phyloP scores from a whole-genome alignment of 148 eudicot genomes.

The Suaeda aralocaspica region DNA sequence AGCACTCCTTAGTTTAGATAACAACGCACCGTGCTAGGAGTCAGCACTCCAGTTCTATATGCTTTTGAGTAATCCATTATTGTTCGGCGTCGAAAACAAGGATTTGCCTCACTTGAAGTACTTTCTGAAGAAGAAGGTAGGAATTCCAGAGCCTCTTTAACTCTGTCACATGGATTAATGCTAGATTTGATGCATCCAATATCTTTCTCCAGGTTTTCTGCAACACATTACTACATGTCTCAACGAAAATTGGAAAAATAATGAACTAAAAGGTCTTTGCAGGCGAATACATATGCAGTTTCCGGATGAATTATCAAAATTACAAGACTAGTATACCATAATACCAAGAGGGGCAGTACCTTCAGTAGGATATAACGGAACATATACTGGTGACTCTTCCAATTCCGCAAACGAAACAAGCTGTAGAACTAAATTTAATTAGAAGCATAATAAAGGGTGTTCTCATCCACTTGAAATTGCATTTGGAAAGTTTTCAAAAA shows the following conservation, averaged over 20 bases:
- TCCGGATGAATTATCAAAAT: neutral
- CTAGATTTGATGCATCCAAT: constrained; percentile 36
- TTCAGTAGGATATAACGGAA: constrained; percentile 58
- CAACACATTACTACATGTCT: constrained; percentile 4
- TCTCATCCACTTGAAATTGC: neutral
- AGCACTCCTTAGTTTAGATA: neutral
- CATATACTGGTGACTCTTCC: constrained; percentile 75
- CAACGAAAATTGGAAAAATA: too few species aligned
- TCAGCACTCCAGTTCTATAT: constrained; percentile 52
- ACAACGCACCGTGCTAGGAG: constrained; percentile 56
- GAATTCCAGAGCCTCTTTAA: constrained; percentile 63
- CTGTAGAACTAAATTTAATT: constrained; percentile 43
- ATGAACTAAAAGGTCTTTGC: neutral
- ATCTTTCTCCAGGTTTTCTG: constrained; percentile 52
- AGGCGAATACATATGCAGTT: too few species aligned
- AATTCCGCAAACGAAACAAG: constrained; percentile 81
- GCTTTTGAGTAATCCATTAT: constrained; percentile 80
- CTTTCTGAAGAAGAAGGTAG: constrained; percentile 36
- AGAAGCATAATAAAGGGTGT: neutral
- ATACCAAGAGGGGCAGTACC: constrained; percentile 38
- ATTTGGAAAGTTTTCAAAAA: neutral
- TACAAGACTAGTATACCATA: neutral
- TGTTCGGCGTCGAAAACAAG: constrained; percentile 60
- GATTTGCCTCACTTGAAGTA: constrained; percentile 25
- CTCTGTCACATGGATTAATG: constrained; percentile 49